Evolutionary conservation across 2,329 filamentous ascomycete genomes (phyloP).

Genomic region (Periconia macrospinosa): DNA sequence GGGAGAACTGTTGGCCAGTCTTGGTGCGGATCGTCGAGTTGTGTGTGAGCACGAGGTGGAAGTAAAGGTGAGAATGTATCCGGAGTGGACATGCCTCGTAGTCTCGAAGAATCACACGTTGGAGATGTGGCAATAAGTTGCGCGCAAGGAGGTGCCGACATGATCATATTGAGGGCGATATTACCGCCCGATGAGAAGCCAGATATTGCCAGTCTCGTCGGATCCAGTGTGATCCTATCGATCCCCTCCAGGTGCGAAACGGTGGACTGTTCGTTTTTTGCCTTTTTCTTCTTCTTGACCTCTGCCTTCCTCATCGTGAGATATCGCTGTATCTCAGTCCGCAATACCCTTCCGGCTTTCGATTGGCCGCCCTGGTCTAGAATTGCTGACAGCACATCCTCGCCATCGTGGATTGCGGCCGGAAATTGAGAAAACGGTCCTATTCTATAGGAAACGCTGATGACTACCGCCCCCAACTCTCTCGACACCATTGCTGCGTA

Average conservation of each 20-base stretch:
- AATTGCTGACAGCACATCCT: slow-evolving; percentile 49
- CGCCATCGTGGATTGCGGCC: slow-evolving; percentile 51
- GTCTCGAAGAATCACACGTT: not conserved
- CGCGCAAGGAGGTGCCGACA: slow-evolving; percentile 37
- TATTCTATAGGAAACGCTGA: slow-evolving; percentile 53
- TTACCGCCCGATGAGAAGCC: slow-evolving; percentile 53
- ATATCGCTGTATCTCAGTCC: slow-evolving; percentile 38
- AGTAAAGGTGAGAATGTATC: slow-evolving; percentile 31
- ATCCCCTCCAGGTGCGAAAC: slow-evolving; percentile 19
- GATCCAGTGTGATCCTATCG: slow-evolving; percentile 40
- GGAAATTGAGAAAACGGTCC: slow-evolving; percentile 52
- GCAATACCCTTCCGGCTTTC: slow-evolving; percentile 36
- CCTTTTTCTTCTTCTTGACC: slow-evolving; percentile 20
- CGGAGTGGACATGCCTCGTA: slow-evolving; percentile 6
- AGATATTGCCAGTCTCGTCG: slow-evolving; percentile 44
- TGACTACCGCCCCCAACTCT: slow-evolving; percentile 46
- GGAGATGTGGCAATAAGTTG: slow-evolving; percentile 19
- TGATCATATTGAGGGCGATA: slow-evolving; percentile 49
- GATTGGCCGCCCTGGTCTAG: slow-evolving; percentile 38
- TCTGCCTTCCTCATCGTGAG: slow-evolving; percentile 29
- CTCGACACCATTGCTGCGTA: slow-evolving; percentile 51
- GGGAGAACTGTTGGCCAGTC: slow-evolving; percentile 44
- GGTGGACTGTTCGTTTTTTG: slow-evolving; percentile 18
- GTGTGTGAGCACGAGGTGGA: slow-evolving; percentile 30
- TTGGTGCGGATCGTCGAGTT: slow-evolving; percentile 32